A percentile compares a stretch with the other conserved stretches of the same genome.
phyloP scores from a whole-genome alignment of 495 filamentous ascomycete genomes.

The Aspergillus conjunctus region DNA sequence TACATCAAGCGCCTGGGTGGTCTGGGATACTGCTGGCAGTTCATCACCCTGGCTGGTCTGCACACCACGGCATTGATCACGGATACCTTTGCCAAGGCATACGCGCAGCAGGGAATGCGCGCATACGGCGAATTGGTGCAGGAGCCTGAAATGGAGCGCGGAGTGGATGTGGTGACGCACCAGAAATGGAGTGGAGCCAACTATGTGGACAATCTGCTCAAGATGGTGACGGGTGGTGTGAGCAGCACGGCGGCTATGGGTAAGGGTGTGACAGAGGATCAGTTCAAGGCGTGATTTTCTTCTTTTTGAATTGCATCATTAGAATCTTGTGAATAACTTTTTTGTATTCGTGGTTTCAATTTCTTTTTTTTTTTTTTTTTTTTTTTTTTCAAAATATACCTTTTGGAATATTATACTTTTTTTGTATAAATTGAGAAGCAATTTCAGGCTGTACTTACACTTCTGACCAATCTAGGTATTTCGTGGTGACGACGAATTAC shows the following conservation, averaged over 20 bases:
- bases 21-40: conserved; percentile 98
- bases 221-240: conserved; percentile 96
- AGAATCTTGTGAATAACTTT: neutral
- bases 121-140: conserved; percentile 96
- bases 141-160: conserved; percentile 91
- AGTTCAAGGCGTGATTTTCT: conserved; percentile 63
- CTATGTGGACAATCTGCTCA: conserved; percentile 90
- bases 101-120: conserved; percentile 80
- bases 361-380: neutral
- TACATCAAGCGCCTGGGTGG: conserved; percentile 87
- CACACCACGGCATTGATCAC: conserved; percentile 92
- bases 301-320: neutral
- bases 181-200: conserved; percentile 98
- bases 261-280: conserved; percentile 95
- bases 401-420: no score
- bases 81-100: conserved; percentile 85
- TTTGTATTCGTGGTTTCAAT: neutral
- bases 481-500: no score
- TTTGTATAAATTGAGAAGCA: no score
- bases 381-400: no score
- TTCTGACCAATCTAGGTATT: no score
- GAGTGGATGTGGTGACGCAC: conserved; percentile 93
- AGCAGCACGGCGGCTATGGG: conserved; percentile 94
- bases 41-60: conserved; percentile 97
- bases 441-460: no score